These are phyloP conservation scores for Pythium inflatum DNA, from an alignment of 352 stramenopile genomes.

Conservation along the genomic window DNA sequence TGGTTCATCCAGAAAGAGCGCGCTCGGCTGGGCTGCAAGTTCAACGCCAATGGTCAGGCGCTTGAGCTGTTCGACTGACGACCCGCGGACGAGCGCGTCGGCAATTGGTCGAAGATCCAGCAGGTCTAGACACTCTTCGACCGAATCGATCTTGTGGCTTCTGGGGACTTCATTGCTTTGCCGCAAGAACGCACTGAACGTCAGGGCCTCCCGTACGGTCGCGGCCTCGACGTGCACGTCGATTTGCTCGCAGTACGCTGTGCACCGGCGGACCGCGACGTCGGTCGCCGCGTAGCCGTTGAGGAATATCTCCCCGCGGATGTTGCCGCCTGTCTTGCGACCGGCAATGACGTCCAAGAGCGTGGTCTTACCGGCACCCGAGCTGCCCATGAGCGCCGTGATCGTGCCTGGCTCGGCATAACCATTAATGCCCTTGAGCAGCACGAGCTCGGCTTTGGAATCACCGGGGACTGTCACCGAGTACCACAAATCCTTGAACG, in stretches of 20 bases:
- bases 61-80: conserved; percentile 67
- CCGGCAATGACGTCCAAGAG: conserved; percentile 95
- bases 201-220: conserved; percentile 22
- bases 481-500: conserved; percentile 37
- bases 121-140: conserved; percentile 44
- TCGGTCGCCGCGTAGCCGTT: conserved; percentile 86
- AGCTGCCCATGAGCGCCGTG: conserved; percentile 72
- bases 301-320: conserved; percentile 83
- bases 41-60: conserved; percentile 90
- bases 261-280: conserved; percentile 44
- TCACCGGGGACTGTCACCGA: conserved; percentile 32
- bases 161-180: conserved; percentile 27
- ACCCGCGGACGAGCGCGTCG: conserved; percentile 63
- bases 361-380: conserved; percentile 92
- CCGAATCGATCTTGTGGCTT: conserved; percentile 40
- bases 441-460: conserved; percentile 37
- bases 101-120: conserved; percentile 54
- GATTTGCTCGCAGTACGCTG: conserved; percentile 52
- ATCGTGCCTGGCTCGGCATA: conserved; percentile 54
- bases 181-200: conserved; percentile 18
- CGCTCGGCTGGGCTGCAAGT: conserved; percentile 82
- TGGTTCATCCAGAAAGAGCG: conserved; percentile 92
- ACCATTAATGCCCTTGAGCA: conserved; percentile 62
- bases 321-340: conserved; percentile 88
- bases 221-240: conserved; percentile 22